A percentile compares a stretch with the other conserved stretches of the same genome.
phyloP scores from a whole-genome alignment of 768 basidiomycete genomes.

The Epithele typhae region DNA sequence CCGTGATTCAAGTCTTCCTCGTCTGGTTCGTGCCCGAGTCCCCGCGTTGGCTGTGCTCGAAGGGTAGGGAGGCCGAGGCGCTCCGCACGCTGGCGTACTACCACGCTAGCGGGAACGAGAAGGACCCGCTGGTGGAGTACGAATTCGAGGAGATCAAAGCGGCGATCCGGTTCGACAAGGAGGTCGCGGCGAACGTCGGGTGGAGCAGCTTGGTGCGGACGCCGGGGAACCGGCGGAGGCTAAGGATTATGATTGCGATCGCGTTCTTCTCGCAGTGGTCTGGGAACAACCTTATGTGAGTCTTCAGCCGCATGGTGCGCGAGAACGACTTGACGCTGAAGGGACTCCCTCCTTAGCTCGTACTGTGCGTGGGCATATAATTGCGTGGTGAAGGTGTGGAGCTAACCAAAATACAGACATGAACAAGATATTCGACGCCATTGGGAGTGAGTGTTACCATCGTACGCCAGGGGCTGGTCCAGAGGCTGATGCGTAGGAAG shows the following conservation, averaged over 20 bases:
- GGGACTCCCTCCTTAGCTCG: background rate
- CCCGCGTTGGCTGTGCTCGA: conserved; percentile 35
- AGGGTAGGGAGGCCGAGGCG: conserved; percentile 31
- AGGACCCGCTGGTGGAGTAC: conserved; percentile 54
- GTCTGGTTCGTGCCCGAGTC: conserved; percentile 40
- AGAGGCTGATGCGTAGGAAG: conserved; percentile 16
- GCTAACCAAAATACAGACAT: conserved; percentile 29
- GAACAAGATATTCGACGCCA: conserved; percentile 48
- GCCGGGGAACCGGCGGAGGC: conserved; percentile 48
- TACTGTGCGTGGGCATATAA: conserved; percentile 26
- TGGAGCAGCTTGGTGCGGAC: conserved; percentile 48
- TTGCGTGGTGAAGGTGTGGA: background rate
- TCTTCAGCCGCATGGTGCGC: background rate
- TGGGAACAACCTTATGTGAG: conserved; percentile 20
- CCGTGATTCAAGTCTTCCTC: conserved; percentile 29
- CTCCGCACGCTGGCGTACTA: conserved; percentile 36
- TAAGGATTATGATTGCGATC: conserved; percentile 53
- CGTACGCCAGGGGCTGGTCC: background rate
- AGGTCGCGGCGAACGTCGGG: conserved; percentile 36
- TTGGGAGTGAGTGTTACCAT: conserved; percentile 37
- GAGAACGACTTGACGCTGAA: background rate
- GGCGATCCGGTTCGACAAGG: conserved; percentile 29
- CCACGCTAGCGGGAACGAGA: conserved; percentile 34
- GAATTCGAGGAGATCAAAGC: conserved; percentile 65
- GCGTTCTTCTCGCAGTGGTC: conserved; percentile 54